phyloP scores from a whole-genome alignment of 2,329 filamentous ascomycete species.

The Beauveria sp. region DNA sequence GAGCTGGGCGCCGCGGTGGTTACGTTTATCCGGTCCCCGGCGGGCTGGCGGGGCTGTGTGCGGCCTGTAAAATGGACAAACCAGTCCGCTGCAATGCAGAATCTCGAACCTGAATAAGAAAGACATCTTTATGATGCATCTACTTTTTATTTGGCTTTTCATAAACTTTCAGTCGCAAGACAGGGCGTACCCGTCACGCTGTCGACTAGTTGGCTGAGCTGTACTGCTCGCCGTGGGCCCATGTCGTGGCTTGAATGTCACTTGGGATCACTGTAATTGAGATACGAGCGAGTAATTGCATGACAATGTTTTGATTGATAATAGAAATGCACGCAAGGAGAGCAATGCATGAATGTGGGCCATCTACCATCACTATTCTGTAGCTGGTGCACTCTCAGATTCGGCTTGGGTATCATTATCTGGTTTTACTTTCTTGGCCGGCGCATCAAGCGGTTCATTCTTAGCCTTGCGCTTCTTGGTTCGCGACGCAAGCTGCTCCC shows the following conservation, averaged over 20 bases:
- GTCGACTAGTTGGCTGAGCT: too few species aligned
- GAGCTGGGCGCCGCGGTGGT: not conserved
- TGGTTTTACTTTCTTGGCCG: constrained; percentile 36
- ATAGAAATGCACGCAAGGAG: not conserved
- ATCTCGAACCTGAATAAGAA: too few species aligned
- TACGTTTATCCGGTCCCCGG: constrained; percentile 12
- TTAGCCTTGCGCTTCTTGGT: constrained; percentile 42
- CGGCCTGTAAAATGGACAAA: too few species aligned
- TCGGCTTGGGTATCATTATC: constrained; percentile 14
- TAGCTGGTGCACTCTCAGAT: not conserved
- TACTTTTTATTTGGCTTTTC: too few species aligned
- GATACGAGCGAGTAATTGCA: not conserved
- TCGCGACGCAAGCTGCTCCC: constrained; percentile 37
- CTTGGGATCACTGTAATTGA: not conserved
- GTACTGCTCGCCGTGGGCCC: not conserved
- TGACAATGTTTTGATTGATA: not conserved
- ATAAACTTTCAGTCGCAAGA: too few species aligned
- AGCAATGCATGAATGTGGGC: not conserved
- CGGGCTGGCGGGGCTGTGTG: not conserved
- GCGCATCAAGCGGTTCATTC: constrained; percentile 38
- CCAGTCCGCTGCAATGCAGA: too few species aligned
- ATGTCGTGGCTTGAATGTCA: not conserved
- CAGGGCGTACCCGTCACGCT: too few species aligned
- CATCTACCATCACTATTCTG: not conserved
- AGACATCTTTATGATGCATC: not conserved